Base-by-base conservation (phyloP, 2,329 filamentous ascomycete genomes). In the Penicillium sclerotigenum region DNA sequence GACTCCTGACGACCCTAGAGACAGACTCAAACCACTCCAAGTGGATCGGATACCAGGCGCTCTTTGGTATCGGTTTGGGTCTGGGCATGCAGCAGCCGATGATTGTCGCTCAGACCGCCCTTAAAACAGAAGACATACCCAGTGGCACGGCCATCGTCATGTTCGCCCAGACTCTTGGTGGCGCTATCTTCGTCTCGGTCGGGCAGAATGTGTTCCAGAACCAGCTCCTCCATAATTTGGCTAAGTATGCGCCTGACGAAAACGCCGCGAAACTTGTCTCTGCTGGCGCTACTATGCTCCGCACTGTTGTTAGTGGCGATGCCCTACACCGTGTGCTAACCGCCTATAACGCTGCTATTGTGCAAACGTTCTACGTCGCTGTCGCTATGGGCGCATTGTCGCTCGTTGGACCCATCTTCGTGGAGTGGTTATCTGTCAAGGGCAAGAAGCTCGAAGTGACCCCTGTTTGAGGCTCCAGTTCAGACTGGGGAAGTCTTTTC, bases 361-460 rank as follows among this genome's bases (percentile, higher is more conserved):
- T 68, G 8, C 57, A 74, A 41, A 71, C 73, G 0, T 77, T 72
- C 60, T 75, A 75, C 54, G 70, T 72, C n/a, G 59, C 65, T 20
- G 67, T 75, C 5, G 73, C 69, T 1, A 74, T 76, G 68, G 65
- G 67, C 10, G 68, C 67, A n/a, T 47, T 75, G 36, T 67, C 66
- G 3, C 57, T 73, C 5, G 38, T 76, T 33, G 71, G 68, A 0
- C 68, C 71, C 1, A 57, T 74, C 26, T 70, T 68, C 31, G 60
- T 77, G 13, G 68, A 76, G 57, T 77, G 75, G 75, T 66, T 73
- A 50, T 75, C 70, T 4, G 71, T 77, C 26, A 76, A 74, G 60
- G 71, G 69, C 5, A 71, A 64, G 52, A 69, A 67, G 29, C 48
- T 71, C 41, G 66, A 70, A n/a, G 52, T 63, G 50, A 34, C 51